Percentiles rank a stretch among this genome's conserved stretches.
phyloP scores from a whole-genome alignment of 2,329 filamentous ascomycete species.

The Sclerotinia sclerotiorum region DNA sequence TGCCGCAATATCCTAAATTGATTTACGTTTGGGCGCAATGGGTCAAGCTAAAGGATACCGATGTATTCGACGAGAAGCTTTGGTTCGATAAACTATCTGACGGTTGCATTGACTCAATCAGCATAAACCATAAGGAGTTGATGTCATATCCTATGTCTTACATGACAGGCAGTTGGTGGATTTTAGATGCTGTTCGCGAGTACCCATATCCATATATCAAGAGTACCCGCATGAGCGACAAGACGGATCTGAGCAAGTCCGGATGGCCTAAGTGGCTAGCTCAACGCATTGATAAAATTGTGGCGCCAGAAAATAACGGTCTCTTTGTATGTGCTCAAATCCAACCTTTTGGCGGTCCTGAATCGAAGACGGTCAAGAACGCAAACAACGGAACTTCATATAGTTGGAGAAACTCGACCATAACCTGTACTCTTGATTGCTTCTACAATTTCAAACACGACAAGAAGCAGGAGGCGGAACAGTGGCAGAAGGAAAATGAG shows the following conservation, averaged over 20 bases:
- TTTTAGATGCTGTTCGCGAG: slow-evolving; percentile 46
- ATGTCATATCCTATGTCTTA: slow-evolving; percentile 44
- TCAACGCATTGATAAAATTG: slow-evolving; percentile 43
- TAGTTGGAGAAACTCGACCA: slow-evolving; percentile 49
- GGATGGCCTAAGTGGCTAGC: slow-evolving; percentile 45
- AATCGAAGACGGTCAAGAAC: slow-evolving; percentile 46
- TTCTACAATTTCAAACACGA: slow-evolving; percentile 45
- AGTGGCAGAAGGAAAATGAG: slow-evolving; percentile 43
- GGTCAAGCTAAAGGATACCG: slow-evolving; percentile 44
- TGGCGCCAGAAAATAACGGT: slow-evolving; percentile 42
- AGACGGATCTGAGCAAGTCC: slow-evolving; percentile 44
- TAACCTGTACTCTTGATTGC: slow-evolving; percentile 46
- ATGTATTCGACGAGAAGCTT: slow-evolving; percentile 41
- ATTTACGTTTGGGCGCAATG: slow-evolving; percentile 52
- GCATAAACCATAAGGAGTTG: slow-evolving; percentile 38
- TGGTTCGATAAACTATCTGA: slow-evolving; percentile 45
- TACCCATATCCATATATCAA: slow-evolving; percentile 52
- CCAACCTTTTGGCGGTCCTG: slow-evolving; percentile 47
- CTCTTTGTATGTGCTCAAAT: slow-evolving; percentile 49
- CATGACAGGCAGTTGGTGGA: slow-evolving; percentile 49
- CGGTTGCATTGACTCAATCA: slow-evolving; percentile 38
- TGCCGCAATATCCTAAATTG: slow-evolving; percentile 41
- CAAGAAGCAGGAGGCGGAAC: slow-evolving; percentile 35
- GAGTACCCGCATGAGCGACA: slow-evolving; percentile 48
- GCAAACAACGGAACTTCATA: slow-evolving; percentile 48